Percentiles rank a stretch among this genome's conserved stretches.
These are phyloP conservation scores for Cordyceps cateniannulata DNA, from an alignment of 2,329 filamentous ascomycete genomes.

Conservation along the genomic window DNA sequence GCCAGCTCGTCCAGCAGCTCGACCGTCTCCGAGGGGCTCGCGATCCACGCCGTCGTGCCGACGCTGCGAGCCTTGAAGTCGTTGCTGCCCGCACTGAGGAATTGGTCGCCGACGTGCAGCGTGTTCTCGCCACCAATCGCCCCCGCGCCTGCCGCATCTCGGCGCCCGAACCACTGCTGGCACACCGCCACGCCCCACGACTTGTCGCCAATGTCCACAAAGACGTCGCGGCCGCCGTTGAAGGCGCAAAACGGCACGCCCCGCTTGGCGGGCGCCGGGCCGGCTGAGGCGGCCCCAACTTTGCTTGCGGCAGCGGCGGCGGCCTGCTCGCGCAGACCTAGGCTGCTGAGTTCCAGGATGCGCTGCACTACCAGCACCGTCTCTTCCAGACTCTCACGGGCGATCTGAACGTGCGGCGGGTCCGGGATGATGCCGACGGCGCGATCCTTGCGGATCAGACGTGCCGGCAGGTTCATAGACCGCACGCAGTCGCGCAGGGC, in stretches of 20 bases:
- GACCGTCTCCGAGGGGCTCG: conserved; percentile 85
- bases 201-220: conserved; percentile 98
- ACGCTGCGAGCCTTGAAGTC: conserved; percentile 93
- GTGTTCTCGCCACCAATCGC: conserved; percentile 67
- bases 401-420: conserved; percentile 58
- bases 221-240: conserved; percentile 95
- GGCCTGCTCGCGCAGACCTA: conserved; percentile 25
- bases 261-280: neutral
- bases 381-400: conserved; percentile 87
- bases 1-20: conserved; percentile 79
- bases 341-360: conserved; percentile 75
- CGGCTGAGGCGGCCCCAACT: neutral
- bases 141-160: conserved; percentile 9
- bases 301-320: conserved; percentile 19
- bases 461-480: conserved; percentile 72
- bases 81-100: conserved; percentile 88
- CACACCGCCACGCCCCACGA: conserved; percentile 91
- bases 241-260: conserved; percentile 89
- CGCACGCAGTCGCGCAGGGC: conserved; percentile 76
- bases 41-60: conserved; percentile 90
- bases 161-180: conserved; percentile 76
- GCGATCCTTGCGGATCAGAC: conserved; percentile 79
- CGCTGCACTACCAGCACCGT: conserved; percentile 93
- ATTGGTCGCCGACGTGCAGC: conserved; percentile 94
- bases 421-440: conserved; percentile 72